These are phyloP conservation scores for Ceratocystis ficicola DNA, from an alignment of 2,329 filamentous ascomycete genomes.

Conservation along the genomic window DNA sequence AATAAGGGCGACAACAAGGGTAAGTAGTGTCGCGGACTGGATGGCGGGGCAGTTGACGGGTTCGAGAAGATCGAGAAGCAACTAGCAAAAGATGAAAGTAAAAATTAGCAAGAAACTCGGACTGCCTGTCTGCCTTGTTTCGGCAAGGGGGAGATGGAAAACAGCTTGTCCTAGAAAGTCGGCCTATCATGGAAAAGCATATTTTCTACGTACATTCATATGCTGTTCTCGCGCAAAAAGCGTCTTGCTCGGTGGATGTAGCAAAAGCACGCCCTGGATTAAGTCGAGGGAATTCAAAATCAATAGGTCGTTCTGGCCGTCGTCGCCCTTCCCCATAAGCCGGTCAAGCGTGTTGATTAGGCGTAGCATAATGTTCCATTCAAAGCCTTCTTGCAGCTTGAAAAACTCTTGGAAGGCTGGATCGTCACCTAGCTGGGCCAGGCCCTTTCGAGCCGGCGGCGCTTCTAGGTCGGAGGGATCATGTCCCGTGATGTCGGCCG, in stretches of 20 bases:
- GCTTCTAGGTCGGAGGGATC: slow-evolving; percentile 26
- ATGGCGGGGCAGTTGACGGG: slow-evolving; percentile 84
- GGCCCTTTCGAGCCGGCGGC: slow-evolving; percentile 43
- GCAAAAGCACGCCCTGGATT: slow-evolving; percentile 73
- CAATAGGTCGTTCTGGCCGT: slow-evolving; percentile 74
- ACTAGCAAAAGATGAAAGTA: slow-evolving; percentile 33
- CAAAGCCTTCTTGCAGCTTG: slow-evolving; percentile 89
- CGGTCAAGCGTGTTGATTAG: slow-evolving; percentile 77
- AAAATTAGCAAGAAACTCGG: slow-evolving; percentile 2
- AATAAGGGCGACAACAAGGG: slow-evolving; percentile 78
- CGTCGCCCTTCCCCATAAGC: slow-evolving; percentile 67
- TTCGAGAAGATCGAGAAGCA: slow-evolving; percentile 88
- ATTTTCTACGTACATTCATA: slow-evolving; percentile 60
- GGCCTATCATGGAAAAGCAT: too few relatives aligned
- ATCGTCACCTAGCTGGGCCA: slow-evolving; percentile 63
- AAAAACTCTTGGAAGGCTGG: slow-evolving; percentile 93
- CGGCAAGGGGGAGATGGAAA: too few relatives aligned
- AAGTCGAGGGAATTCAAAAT: slow-evolving; percentile 81
- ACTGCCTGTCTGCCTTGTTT: too few relatives aligned
- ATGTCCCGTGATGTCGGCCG: slow-evolving; percentile 3
- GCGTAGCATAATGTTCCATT: slow-evolving; percentile 89
- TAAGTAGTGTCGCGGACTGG: slow-evolving; percentile 79
- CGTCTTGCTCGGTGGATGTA: slow-evolving; percentile 79
- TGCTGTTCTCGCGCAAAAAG: slow-evolving; percentile 81
- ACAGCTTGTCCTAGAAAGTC: too few relatives aligned